Conservation (phyloP, 148 eudicot species). For the Cornus kousa region DNA sequence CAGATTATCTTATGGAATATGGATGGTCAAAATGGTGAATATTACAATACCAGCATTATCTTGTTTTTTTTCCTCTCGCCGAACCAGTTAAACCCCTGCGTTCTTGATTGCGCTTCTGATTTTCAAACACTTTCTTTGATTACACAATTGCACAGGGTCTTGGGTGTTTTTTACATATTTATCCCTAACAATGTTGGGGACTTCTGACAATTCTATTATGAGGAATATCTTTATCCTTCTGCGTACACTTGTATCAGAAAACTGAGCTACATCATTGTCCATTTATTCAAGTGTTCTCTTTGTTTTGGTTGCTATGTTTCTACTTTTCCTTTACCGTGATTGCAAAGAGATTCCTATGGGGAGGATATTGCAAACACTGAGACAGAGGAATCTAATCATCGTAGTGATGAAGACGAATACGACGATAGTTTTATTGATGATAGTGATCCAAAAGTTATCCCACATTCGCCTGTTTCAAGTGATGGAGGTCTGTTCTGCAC, state of each 20-base stretch:
- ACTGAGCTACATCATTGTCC: background rate
- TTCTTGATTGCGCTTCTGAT: too few relatives aligned
- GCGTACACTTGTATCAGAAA: background rate
- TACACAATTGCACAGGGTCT: too few relatives aligned
- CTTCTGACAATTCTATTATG: background rate
- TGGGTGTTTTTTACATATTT: too few relatives aligned
- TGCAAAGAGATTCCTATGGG: constrained; percentile 71
- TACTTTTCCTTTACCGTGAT: constrained; percentile 38
- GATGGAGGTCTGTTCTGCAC: constrained; percentile 36
- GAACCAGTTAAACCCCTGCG: too few relatives aligned
- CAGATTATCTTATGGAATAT: too few relatives aligned
- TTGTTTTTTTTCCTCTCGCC: too few relatives aligned
- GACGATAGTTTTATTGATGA: constrained; percentile 92
- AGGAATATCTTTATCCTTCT: background rate
- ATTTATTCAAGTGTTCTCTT: background rate
- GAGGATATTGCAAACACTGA: constrained; percentile 72
- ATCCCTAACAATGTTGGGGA: background rate
- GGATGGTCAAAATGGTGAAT: too few relatives aligned
- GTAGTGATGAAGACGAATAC: constrained; percentile 65
- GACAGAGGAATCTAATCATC: constrained; percentile 37
- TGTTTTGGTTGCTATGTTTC: background rate
- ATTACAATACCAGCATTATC: too few relatives aligned
- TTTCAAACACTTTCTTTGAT: too few relatives aligned
- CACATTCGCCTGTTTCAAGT: constrained; percentile 50
- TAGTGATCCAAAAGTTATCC: constrained; percentile 31